Evolutionary conservation across 1,284 basidiomycete species (phyloP), one percentile per base, ranked within the genome.

Genomic region (Pseudozyma thailandica): DNA sequence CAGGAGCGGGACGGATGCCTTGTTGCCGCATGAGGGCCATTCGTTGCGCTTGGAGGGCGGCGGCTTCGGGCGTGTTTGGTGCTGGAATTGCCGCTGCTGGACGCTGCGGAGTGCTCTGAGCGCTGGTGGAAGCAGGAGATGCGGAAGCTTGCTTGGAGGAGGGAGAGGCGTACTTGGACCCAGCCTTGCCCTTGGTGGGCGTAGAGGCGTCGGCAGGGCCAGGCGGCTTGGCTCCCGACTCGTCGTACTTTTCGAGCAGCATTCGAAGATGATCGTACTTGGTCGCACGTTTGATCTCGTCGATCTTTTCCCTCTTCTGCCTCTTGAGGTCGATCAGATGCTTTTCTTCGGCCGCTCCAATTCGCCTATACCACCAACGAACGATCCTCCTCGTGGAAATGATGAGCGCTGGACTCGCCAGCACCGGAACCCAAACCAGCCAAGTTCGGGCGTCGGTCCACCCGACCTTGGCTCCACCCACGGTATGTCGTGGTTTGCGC

Each of bases 211-310:
- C 42, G 12, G 44, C 38, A 26, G 58, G 41, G 13, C 28, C 39
- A 43, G 50, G 46, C 25, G 41, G 46, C 18, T 52, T 60, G 5
- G 16, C 85, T 76, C 27, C 84, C 60, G 8, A 80, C 38, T 91
- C 90, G 69, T 96, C 95, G 79, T 98, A 98, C 60, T 90, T 89
- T 81, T 97, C 93, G 15, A 99, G 86, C 45, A 99, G 87, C 76
- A 90, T 91, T 50, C 92, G 89, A 16, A 94, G 95, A 25, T 89
- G 89, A 82, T 99, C 93, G 84, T 92, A 99, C 77, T 95, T 94
- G 0, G 94, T 97, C 77, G 92, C 93, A 84, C 93, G 92, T 86
- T 99, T 99, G 76, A 98, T 92, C 79, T 97, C 94, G 74, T 96
- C 94, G 27, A 99, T 88, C 82, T 93, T 94, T 37, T 88, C 88